Evolutionary conservation across 169 alveolate genomes (phyloP).

Genomic region (Eimeria sp.): DNA sequence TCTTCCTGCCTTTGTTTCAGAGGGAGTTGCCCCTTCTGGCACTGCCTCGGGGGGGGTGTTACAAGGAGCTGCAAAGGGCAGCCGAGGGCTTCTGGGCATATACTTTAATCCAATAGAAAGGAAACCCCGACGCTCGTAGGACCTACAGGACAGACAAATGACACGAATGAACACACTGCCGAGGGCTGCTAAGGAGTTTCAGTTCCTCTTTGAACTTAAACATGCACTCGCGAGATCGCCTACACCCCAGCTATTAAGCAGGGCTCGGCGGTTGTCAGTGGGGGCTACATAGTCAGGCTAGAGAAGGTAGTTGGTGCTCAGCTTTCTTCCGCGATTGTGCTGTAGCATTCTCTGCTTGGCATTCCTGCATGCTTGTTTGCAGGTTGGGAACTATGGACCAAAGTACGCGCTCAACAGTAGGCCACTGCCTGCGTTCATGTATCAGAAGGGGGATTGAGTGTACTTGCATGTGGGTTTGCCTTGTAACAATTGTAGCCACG

Average conservation of each 20-base stretch:
- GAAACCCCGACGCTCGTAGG: not conserved
- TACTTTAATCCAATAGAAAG: no score
- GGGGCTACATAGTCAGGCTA: not conserved
- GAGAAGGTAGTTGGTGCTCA: not conserved
- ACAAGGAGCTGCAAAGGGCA: not conserved
- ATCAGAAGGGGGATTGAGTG: no score
- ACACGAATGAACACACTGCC: not conserved
- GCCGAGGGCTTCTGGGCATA: not conserved
- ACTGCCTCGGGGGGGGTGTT: not conserved
- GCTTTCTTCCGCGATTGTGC: not conserved
- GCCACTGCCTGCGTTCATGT: no score
- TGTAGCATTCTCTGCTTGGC: no score
- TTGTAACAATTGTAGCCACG: no score
- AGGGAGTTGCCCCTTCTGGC: not conserved
- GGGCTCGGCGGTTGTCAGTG: not conserved
- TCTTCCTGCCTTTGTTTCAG: not conserved
- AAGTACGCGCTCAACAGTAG: not conserved
- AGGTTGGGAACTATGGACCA: not conserved
- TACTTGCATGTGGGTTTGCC: no score
- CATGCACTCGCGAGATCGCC: not conserved
- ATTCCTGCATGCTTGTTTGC: no score
- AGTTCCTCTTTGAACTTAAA: not conserved
- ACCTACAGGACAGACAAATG: not conserved
- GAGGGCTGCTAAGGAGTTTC: not conserved
- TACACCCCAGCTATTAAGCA: not conserved